phyloP scores from a whole-genome alignment of 148 eudicot genomes.

The Persicaria tinctoria region DNA sequence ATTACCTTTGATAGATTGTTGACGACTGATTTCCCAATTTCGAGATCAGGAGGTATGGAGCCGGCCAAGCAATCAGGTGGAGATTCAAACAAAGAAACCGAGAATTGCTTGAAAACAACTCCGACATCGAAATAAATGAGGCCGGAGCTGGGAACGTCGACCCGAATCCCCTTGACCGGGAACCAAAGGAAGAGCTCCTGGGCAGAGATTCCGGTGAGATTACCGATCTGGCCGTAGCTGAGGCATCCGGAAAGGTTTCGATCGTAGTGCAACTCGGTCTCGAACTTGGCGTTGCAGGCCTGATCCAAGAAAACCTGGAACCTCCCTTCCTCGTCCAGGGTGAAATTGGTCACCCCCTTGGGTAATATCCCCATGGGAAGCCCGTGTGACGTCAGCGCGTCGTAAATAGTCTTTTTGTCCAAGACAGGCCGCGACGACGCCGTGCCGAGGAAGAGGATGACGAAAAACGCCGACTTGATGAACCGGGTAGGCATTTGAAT shows the following conservation, averaged over 20 bases:
- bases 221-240: conserved; percentile 43
- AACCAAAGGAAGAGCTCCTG: conserved; percentile 86
- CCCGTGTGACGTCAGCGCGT: conserved; percentile 37
- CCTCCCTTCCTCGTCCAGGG: conserved; percentile 30
- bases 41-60: conserved; percentile 13
- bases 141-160: conserved; percentile 77
- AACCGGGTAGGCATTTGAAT: conserved; percentile 7
- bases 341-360: conserved; percentile 46
- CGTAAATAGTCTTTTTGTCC: conserved; percentile 39
- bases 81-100: conserved; percentile 62
- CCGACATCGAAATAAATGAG: conserved; percentile 90
- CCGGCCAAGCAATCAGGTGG: conserved; percentile 65
- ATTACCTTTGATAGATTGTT: background rate
- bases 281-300: conserved; percentile 66
- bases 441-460: background rate
- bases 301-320: conserved; percentile 54
- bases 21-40: conserved; percentile 20
- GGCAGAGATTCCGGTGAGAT: conserved; percentile 58
- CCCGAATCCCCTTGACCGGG: conserved; percentile 63
- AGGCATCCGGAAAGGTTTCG: conserved; percentile 51
- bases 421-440: conserved; percentile 5
- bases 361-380: conserved; percentile 75
- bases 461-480: background rate
- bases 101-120: conserved; percentile 77
- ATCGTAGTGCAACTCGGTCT: conserved; percentile 67